Conservation (phyloP, 306 rosid genomes). For the Casuarina equisetifolia region DNA sequence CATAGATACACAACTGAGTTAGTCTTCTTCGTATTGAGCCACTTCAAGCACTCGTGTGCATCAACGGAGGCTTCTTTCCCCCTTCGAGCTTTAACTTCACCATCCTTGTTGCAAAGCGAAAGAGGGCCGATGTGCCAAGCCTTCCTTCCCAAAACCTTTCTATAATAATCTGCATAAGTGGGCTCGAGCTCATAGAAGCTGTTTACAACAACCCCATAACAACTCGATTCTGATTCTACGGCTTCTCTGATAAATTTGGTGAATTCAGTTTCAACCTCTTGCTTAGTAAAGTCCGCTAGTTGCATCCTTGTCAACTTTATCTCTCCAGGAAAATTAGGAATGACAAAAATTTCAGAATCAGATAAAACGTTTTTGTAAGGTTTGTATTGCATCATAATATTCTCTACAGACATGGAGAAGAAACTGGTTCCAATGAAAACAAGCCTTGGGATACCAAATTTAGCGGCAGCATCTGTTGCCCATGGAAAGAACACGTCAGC, state of each 20-base stretch:
- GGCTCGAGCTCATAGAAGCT: conserved; percentile 59
- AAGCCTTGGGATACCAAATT: conserved; percentile 37
- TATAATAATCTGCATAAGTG: conserved; percentile 42
- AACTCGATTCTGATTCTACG: conserved; percentile 23
- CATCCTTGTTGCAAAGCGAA: conserved; percentile 28
- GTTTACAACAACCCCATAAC: conserved; percentile 52
- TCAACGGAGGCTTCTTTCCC: conserved; percentile 12
- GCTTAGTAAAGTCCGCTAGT: not conserved
- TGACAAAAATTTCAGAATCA: conserved; percentile 34
- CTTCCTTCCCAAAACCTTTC: conserved; percentile 31
- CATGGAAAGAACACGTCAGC: conserved; percentile 31
- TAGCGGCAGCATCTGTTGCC: conserved; percentile 26
- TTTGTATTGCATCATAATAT: not conserved
- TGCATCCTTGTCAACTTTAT: conserved; percentile 32
- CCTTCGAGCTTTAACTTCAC: not conserved
- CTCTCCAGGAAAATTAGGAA: conserved; percentile 43
- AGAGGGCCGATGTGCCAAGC: conserved; percentile 67
- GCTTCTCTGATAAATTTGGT: not conserved
- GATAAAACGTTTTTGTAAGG: conserved; percentile 42
- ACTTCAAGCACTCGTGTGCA: conserved; percentile 30
- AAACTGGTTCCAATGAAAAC: conserved; percentile 31
- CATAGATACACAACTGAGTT: conserved; percentile 53
- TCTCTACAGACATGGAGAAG: conserved; percentile 27
- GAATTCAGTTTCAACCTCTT: not conserved
- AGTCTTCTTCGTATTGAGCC: conserved; percentile 35